Evolutionary conservation across 139 green algal genomes (phyloP), one percentile per base, ranked within the genome.

Genomic region (Volvox africanus): DNA sequence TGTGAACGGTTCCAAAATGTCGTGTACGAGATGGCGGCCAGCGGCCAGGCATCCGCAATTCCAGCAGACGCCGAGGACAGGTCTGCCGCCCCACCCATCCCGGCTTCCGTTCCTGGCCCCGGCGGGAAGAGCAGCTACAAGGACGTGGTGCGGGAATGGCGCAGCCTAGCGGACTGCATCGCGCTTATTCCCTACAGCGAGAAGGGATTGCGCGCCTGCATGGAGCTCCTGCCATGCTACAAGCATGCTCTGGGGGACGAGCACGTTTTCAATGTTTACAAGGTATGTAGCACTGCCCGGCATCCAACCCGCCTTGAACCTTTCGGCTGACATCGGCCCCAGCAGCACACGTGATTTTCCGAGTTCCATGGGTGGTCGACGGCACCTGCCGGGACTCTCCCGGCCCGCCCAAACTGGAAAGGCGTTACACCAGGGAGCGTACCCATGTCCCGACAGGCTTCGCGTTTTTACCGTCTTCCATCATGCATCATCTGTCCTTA

Each of bases 131-230:
- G 83, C 68, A 28, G 1, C 16, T 30, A 37, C 32, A 61, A 82
- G 71, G 80, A 22, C 20, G 86, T 81, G 73, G 81, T 88, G 21
- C 69, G 69, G 0, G 93, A 97, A 91, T 98, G 95, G 97, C 95
- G 95, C 65, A 92, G 96, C 82, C 92, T 99, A 35, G 97, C 97
- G n/a, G 98, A 97, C 92, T 99, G 97, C 94, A 88, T 99, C 65
- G 81, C 61, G 14, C 24, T 96, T 91, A 92, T 99, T 76, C 93
- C 86, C 1, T 93, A 98, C 89, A 97, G 91, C 22, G 98, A 99
- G 62, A 98, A 98, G 88, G 88, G 97, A 95, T 18, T 98, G 88
- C 94, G 95, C 44, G 93, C 93, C 33, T 87, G 99, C 78, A 94
- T 94, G 50, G 97, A 99, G 50, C 76, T 89, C 26, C 95, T 97